Evolutionary conservation across 2,329 filamentous ascomycete genomes (phyloP).

Genomic region (Tolypocladium guangdongense): DNA sequence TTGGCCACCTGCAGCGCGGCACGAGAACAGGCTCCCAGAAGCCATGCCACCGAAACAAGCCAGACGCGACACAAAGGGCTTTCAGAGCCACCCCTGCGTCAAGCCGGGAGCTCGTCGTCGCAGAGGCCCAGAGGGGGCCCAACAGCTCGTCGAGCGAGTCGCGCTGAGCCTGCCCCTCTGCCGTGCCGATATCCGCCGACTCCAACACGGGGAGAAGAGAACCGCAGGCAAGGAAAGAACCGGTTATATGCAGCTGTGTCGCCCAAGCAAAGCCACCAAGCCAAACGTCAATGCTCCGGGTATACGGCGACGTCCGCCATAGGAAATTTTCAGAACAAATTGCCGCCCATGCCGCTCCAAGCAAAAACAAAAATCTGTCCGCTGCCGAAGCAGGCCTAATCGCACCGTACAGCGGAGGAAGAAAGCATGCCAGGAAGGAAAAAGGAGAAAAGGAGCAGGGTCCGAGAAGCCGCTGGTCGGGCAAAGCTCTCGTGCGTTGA

Average conservation of each 20-base stretch:
- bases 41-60: neutral
- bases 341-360: neutral
- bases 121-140: neutral
- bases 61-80: neutral
- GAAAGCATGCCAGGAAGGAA: neutral
- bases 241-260: neutral
- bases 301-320: neutral
- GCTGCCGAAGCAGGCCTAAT: neutral
- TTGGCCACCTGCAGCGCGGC: neutral
- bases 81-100: neutral
- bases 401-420: neutral
- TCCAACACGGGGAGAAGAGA: neutral
- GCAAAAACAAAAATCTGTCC: neutral
- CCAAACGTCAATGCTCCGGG: neutral
- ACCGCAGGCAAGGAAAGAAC: neutral
- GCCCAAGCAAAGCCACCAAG: neutral
- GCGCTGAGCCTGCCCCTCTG: neutral
- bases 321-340: neutral
- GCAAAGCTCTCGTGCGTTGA: neutral
- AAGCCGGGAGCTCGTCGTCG: neutral
- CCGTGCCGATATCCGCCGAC: neutral
- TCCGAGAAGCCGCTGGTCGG: neutral
- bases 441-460: neutral
- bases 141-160: neutral
- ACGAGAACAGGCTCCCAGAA: neutral